Evolutionary conservation across 2,329 filamentous ascomycete species (phyloP), one percentile per base, ranked within the genome.

Genomic region (Lasiodiplodia citricola): DNA sequence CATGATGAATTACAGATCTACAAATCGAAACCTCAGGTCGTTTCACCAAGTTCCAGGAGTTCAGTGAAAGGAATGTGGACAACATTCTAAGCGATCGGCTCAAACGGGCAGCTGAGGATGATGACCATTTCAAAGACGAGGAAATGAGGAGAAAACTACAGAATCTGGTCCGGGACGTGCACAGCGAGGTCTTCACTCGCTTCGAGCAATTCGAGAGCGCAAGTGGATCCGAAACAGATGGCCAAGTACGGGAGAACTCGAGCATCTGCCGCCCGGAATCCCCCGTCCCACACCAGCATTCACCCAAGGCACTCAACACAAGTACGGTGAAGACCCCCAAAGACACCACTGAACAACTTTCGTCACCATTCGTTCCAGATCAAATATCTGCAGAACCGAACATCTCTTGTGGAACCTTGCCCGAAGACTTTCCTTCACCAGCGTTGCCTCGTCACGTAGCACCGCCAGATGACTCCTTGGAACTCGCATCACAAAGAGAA

Each of bases 331-430:
- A 41, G 38, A 5, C 14, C 14, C 16, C 13, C 25, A 2, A 16
- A 2, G 38, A 2, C 6, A 5, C 14, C 2, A 5, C 1, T 18
- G 13, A 41, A 6, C 14, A 5, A 41, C 5, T 0, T 2, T 13
- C 11, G 5, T 41, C 38, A 14, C 14, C 0, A 41, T 5, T 5
- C 16, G 5, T 11, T 2, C 5, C 38, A 41, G 18, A 16, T 5
- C 38, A 14, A 16, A 18, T 14, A 16, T 16, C 18, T 16, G 38
- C 14, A 16, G 38, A 41, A 16, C 13, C 38, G 18, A 5, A 1
- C 38, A 6, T 6, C 4, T 16, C 6, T 5, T 16, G 14, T 18
- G 14, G 38, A 18, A 6, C 5, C 5, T 16, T 16, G 38, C 4
- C 18, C 5, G 18, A 18, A 16, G 38, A n/a, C 2, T 3, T 14